Percentiles rank a stretch among this genome's conserved stretches.
phyloP scores from a whole-genome alignment of 2,329 filamentous ascomycete species.

The Aureobasidium vineae region DNA sequence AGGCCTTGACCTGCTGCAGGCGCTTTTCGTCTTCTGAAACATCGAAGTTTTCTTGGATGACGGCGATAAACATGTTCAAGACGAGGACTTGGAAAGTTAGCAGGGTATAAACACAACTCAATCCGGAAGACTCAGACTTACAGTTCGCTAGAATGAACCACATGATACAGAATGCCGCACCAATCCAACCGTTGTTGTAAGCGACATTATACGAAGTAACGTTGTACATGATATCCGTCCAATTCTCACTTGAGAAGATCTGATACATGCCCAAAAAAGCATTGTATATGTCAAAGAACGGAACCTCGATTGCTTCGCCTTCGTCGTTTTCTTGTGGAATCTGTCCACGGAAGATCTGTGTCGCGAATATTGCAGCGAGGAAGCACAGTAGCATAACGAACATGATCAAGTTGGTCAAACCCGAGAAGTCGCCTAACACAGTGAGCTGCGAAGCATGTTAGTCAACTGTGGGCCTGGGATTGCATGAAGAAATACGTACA shows the following conservation, averaged over 20 bases:
- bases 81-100: conserved; percentile 63
- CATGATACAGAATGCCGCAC: conserved; percentile 82
- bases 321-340: conserved; percentile 61
- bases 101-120: neutral
- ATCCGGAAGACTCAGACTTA: neutral
- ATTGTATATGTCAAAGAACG: conserved; percentile 90
- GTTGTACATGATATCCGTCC: conserved; percentile 84
- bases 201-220: conserved; percentile 67
- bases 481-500: conserved; percentile 39
- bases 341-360: conserved; percentile 87
- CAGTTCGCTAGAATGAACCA: conserved; percentile 94
- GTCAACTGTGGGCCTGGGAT: conserved; percentile 28
- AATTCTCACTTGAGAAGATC: conserved; percentile 92
- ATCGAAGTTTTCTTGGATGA: conserved; percentile 99
- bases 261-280: conserved; percentile 98
- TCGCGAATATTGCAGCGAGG: conserved; percentile 86
- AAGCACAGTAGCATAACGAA: conserved; percentile 97
- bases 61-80: conserved; percentile 99
- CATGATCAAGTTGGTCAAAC: conserved; percentile 90
- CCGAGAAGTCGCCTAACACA: conserved; percentile 85
- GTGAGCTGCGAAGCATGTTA: conserved; percentile 50
- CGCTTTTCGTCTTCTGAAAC: conserved; percentile 98
- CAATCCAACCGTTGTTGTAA: conserved; percentile 83
- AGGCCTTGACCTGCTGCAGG: conserved; percentile 91
- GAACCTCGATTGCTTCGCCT: conserved; percentile 65